Conservation (phyloP, 768 basidiomycete genomes). For the Pleurotus pulmonarius region DNA sequence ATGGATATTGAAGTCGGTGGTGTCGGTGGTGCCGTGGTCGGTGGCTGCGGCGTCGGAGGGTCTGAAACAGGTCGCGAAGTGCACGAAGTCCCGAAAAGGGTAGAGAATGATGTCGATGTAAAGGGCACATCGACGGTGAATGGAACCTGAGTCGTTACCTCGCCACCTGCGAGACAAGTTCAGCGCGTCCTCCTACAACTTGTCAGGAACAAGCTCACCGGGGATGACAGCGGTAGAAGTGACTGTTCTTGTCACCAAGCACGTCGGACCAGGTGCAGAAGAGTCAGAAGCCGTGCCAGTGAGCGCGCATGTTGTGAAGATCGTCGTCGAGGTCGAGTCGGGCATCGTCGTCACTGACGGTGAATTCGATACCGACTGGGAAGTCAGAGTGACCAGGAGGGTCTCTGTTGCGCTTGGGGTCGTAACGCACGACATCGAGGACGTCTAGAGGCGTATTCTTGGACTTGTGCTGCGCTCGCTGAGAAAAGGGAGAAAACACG, state of each 20-base stretch:
- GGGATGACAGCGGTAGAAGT: constrained; percentile 28
- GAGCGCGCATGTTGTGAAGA: constrained; percentile 1
- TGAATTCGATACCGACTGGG: constrained; percentile 2
- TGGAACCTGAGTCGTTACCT: constrained; percentile 17
- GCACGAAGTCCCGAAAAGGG: constrained; percentile 39
- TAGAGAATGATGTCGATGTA: constrained; percentile 27
- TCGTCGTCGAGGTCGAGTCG: not conserved
- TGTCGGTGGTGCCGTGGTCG: constrained; percentile 7
- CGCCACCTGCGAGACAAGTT: not conserved
- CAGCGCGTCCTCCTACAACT: not conserved
- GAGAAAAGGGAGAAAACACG: not conserved
- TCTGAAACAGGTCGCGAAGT: constrained; percentile 7
- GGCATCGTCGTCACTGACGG: constrained; percentile 1
- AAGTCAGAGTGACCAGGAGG: not conserved
- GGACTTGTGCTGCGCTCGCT: not conserved
- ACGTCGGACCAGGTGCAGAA: not conserved
- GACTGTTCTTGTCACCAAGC: constrained; percentile 15
- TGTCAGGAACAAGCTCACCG: constrained; percentile 22
- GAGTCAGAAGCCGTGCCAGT: constrained; percentile 5
- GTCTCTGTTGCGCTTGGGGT: constrained; percentile 6
- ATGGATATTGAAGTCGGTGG: constrained; percentile 10
- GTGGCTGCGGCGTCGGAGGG: constrained; percentile 11
- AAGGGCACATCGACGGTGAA: constrained; percentile 32
- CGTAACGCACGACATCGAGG: not conserved
- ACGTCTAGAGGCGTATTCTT: not conserved